phyloP scores from a whole-genome alignment of 2,329 filamentous ascomycete species.

The Tolypocladium album region DNA sequence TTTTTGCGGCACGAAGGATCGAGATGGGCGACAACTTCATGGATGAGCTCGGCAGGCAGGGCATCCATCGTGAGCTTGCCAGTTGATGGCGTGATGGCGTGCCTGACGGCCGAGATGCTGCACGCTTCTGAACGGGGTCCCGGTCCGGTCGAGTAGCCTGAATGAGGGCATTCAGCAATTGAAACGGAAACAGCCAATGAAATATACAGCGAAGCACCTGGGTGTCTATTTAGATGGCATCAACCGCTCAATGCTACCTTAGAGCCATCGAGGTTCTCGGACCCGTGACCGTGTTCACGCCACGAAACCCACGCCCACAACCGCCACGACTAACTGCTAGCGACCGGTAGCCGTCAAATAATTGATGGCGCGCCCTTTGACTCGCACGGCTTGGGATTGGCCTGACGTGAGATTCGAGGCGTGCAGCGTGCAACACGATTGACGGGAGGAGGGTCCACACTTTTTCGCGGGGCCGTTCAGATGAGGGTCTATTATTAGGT shows the following conservation, averaged over 20 bases:
- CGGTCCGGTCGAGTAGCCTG: background rate
- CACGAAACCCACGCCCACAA: background rate
- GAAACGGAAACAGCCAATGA: background rate
- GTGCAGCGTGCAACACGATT: background rate
- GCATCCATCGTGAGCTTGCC: constrained; percentile 13
- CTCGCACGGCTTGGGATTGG: background rate
- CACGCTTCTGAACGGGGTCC: background rate
- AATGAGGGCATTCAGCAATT: background rate
- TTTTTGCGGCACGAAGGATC: constrained; percentile 10
- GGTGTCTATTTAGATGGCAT: background rate
- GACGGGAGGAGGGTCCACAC: background rate
- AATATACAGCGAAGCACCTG: background rate
- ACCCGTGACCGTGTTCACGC: background rate
- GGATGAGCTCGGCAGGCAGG: constrained; percentile 19
- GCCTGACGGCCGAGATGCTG: background rate
- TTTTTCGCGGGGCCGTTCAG: background rate
- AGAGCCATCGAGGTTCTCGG: background rate
- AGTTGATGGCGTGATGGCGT: background rate
- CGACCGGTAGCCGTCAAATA: background rate
- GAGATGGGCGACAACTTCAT: constrained; percentile 16
- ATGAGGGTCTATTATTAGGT: background rate
- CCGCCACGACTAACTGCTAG: background rate
- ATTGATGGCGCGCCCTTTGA: background rate
- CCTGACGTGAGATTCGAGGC: background rate
- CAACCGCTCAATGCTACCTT: background rate